A percentile compares a stretch with the other conserved stretches of the same genome.
Evolutionary conservation across 2,329 filamentous ascomycete genomes (phyloP).

Genomic region (Xylaria sp.): DNA sequence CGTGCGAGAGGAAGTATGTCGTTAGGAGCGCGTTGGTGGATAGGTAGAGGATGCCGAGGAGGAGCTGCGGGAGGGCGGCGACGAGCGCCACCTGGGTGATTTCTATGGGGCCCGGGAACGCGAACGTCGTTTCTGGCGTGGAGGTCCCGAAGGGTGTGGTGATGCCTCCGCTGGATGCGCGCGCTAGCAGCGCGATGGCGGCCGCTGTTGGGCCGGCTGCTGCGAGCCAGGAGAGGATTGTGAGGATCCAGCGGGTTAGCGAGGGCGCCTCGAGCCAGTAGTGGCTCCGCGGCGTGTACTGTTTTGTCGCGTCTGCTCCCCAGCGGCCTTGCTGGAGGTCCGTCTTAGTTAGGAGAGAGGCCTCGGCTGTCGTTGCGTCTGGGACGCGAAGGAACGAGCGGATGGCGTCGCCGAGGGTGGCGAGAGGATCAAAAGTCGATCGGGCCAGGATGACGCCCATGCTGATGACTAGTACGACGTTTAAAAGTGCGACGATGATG

Average conservation of each 20-base stretch:
- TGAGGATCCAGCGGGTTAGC: constrained; percentile 56
- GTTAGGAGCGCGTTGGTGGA: constrained; percentile 60
- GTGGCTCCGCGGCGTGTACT: constrained; percentile 55
- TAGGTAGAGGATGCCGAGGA: constrained; percentile 61
- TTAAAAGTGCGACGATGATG: constrained; percentile 51
- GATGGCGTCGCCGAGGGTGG: constrained; percentile 50
- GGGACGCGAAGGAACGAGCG: constrained; percentile 49
- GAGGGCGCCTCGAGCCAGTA: constrained; percentile 61
- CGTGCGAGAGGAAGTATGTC: constrained; percentile 62
- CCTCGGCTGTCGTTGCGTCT: constrained; percentile 50
- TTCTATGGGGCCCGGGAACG: constrained; percentile 42
- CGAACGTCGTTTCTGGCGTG: constrained; percentile 51
- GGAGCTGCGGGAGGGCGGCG: constrained; percentile 61
- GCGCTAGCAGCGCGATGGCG: constrained; percentile 53
- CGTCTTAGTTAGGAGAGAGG: constrained; percentile 60
- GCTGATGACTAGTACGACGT: constrained; percentile 45
- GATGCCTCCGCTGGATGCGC: constrained; percentile 35
- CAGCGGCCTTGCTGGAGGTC: constrained; percentile 59
- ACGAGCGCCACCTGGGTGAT: constrained; percentile 51
- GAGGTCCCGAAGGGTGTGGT: constrained; percentile 56
- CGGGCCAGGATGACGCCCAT: constrained; percentile 45
- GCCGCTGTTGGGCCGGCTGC: constrained; percentile 54
- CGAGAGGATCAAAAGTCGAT: constrained; percentile 48
- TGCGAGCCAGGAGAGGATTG: constrained; percentile 54
- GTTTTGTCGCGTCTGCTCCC: constrained; percentile 56